A percentile compares a stretch with the other conserved stretches of the same genome.
Conservation (phyloP, 1,139 yeast genomes). For the Debaryomycetaceae sp. region DNA sequence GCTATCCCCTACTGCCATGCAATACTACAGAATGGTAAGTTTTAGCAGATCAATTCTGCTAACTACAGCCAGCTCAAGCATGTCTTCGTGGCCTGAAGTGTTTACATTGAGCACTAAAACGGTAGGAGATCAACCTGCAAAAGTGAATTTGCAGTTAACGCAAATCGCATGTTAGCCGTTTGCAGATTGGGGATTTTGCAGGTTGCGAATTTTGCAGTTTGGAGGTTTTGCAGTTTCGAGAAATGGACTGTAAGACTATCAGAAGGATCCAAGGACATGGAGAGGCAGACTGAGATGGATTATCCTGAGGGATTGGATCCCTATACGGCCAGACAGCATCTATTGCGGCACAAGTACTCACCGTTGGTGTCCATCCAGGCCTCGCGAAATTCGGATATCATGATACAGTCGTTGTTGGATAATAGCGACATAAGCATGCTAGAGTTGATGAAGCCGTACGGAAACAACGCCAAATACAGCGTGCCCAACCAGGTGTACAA, state of each 20-base stretch:
- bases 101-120: background rate
- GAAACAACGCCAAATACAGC: slow-evolving; percentile 46
- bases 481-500: slow-evolving; percentile 34
- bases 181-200: background rate
- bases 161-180: background rate
- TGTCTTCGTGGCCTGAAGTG: background rate
- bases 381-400: slow-evolving; percentile 47
- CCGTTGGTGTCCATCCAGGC: slow-evolving; percentile 58
- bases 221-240: slow-evolving; percentile 1
- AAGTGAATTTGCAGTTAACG: background rate
- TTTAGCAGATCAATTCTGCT: background rate
- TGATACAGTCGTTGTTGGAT: slow-evolving; percentile 35
- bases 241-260: background rate
- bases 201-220: background rate
- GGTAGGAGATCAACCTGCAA: background rate
- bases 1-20: background rate
- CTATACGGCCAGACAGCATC: slow-evolving; percentile 39
- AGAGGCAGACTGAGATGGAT: slow-evolving; percentile 14
- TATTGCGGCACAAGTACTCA: slow-evolving; percentile 49
- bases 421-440: slow-evolving; percentile 29
- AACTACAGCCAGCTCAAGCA: background rate
- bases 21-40: background rate
- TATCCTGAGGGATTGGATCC: slow-evolving; percentile 43
- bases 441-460: slow-evolving; percentile 39
- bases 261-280: background rate